Evolutionary conservation across 2,329 filamentous ascomycete species (phyloP).

Genomic region (Westerdykella sp.): DNA sequence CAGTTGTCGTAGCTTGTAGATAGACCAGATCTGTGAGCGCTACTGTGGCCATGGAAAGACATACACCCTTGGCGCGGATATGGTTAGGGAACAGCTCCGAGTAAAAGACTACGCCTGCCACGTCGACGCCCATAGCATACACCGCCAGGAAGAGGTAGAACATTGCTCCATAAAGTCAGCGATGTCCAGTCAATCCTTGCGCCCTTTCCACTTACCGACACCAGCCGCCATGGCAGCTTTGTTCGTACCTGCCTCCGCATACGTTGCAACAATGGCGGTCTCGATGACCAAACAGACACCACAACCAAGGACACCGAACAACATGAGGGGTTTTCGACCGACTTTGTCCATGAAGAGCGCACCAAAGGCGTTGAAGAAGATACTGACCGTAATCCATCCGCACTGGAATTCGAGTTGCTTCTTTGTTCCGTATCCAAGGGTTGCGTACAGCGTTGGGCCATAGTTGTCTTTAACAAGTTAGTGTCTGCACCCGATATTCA

Average conservation of each 20-base stretch:
- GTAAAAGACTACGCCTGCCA: slow-evolving; percentile 9
- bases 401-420: slow-evolving; percentile 2
- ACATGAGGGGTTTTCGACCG: slow-evolving; percentile 16
- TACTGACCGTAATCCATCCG: slow-evolving; percentile 22
- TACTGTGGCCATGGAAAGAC: slow-evolving; percentile 17
- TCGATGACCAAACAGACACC: slow-evolving; percentile 18
- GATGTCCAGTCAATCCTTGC: background rate
- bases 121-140: slow-evolving; percentile 19
- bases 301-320: slow-evolving; percentile 19
- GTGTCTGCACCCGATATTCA: background rate
- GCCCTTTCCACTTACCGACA: slow-evolving; percentile 9
- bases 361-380: slow-evolving; percentile 16
- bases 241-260: slow-evolving; percentile 17
- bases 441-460: slow-evolving; percentile 18
- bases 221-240: slow-evolving; percentile 16
- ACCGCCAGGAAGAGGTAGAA: slow-evolving; percentile 19
- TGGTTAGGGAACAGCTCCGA: background rate
- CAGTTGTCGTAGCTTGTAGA: slow-evolving; percentile 24
- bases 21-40: slow-evolving; percentile 24
- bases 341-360: slow-evolving; percentile 13
- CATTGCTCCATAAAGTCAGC: slow-evolving; percentile 2
- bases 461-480: slow-evolving; percentile 12
- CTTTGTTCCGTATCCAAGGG: slow-evolving; percentile 16
- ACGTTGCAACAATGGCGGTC: slow-evolving; percentile 19
- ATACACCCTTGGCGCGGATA: slow-evolving; percentile 21